Evolutionary conservation across 2,329 filamentous ascomycete species (phyloP).

Genomic region (Chalaropsis thielavioides): DNA sequence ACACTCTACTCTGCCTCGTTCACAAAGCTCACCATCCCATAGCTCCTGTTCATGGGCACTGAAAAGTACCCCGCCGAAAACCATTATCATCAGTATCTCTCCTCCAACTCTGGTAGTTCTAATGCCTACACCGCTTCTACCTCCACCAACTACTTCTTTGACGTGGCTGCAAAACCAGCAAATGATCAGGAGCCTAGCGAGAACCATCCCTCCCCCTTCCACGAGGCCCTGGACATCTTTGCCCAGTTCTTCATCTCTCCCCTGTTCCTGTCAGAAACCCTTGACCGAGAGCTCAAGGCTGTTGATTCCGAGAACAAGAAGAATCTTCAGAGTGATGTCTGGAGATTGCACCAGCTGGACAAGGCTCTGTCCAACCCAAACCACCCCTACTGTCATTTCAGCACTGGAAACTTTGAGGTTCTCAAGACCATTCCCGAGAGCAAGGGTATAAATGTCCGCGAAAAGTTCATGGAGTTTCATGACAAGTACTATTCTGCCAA

Average conservation of each 20-base stretch:
- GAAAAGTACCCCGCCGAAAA: constrained; percentile 96
- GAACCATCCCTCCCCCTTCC: constrained; percentile 46
- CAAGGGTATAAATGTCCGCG: constrained; percentile 67
- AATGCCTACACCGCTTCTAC: constrained; percentile 91
- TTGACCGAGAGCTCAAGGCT: constrained; percentile 75
- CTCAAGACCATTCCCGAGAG: constrained; percentile 70
- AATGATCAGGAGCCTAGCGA: constrained; percentile 43
- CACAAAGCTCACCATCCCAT: background rate
- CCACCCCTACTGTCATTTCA: constrained; percentile 84
- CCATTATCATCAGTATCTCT: constrained; percentile 86
- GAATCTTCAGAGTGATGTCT: constrained; percentile 80
- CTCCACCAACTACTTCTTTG: constrained; percentile 96
- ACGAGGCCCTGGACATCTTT: constrained; percentile 77
- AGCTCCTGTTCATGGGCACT: constrained; percentile 93
- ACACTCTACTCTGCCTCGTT: too few species aligned
- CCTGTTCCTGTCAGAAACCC: constrained; percentile 67
- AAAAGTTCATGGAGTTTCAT: constrained; percentile 88
- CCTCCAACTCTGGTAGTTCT: constrained; percentile 75
- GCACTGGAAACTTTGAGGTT: constrained; percentile 75
- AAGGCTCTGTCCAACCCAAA: constrained; percentile 77
- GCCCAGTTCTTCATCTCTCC: constrained; percentile 88
- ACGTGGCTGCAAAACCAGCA: constrained; percentile 68
- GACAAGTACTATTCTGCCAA: constrained; percentile 84
- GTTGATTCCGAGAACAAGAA: constrained; percentile 98
- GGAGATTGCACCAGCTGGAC: constrained; percentile 75